Evolutionary conservation across 2,329 filamentous ascomycete genomes (phyloP).

Genomic region (Scedosporium dehoogii): DNA sequence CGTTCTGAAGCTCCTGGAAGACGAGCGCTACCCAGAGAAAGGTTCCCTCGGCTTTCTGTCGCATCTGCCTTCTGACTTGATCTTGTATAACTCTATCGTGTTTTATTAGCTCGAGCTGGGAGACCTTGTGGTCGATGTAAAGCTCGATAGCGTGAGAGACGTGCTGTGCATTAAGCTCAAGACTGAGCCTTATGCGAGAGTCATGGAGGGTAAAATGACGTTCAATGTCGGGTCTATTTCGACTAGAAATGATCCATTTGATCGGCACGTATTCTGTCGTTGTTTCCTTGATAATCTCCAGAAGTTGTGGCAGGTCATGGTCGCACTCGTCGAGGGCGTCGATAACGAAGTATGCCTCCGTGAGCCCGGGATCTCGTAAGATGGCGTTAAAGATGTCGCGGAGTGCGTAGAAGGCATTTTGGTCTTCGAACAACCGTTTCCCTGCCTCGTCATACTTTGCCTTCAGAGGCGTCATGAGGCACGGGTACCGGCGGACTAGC

Average conservation of each 20-base stretch:
- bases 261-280: slow-evolving; percentile 10
- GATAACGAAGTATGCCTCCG: slow-evolving; percentile 24
- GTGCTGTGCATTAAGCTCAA: slow-evolving; percentile 22
- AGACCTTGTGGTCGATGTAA: slow-evolving; percentile 18
- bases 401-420: slow-evolving; percentile 25
- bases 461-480: slow-evolving; percentile 22
- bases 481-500: slow-evolving; percentile 22
- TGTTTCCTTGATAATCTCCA: slow-evolving; percentile 23
- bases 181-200: background rate
- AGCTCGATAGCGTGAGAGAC: slow-evolving; percentile 18
- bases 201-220: slow-evolving; percentile 4
- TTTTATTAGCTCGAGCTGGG: background rate
- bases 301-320: slow-evolving; percentile 17
- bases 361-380: slow-evolving; percentile 22
- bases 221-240: slow-evolving; percentile 28
- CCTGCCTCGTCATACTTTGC: slow-evolving; percentile 23
- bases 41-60: slow-evolving; percentile 23
- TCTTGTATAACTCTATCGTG: slow-evolving; percentile 4
- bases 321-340: slow-evolving; percentile 37
- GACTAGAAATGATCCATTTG: slow-evolving; percentile 35
- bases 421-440: slow-evolving; percentile 25
- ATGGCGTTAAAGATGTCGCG: slow-evolving; percentile 27
- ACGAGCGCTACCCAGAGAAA: slow-evolving; percentile 27
- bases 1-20: slow-evolving; percentile 1
- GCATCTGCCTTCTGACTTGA: slow-evolving; percentile 12